These are phyloP conservation scores for Heteromeles arbutifolia DNA, from an alignment of 306 rosid genomes.

Conservation along the genomic window DNA sequence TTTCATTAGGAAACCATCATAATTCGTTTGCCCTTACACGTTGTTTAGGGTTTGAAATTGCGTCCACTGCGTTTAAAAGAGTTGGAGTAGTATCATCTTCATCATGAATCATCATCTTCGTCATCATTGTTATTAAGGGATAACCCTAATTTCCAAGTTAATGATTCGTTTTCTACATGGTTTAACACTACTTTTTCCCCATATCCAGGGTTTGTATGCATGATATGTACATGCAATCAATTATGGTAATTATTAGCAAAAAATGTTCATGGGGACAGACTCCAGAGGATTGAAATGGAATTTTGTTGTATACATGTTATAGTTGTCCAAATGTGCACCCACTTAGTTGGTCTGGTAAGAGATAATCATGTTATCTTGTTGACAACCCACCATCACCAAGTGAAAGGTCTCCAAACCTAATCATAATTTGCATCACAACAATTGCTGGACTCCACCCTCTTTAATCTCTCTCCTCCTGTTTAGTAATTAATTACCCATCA, in stretches of 20 bases:
- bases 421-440: slow-evolving; percentile 6
- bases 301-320: not conserved
- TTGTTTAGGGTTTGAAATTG: not conserved
- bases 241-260: not conserved
- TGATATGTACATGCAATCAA: not conserved
- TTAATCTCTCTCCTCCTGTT: not conserved
- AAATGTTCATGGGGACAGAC: not conserved
- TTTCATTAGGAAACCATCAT: not conserved
- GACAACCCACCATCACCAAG: slow-evolving; percentile 5
- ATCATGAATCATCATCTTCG: no score
- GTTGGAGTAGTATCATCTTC: not conserved
- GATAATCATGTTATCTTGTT: slow-evolving; percentile 13
- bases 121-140: not conserved
- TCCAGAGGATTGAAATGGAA: not conserved
- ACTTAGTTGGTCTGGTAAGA: slow-evolving; percentile 8
- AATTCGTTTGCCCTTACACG: not conserved
- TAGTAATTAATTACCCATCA: not conserved
- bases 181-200: no score
- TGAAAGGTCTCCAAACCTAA: slow-evolving; percentile 17
- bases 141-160: not conserved
- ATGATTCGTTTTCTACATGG: no score
- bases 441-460: not conserved
- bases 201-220: not conserved
- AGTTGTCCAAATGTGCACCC: slow-evolving; percentile 10
- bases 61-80: not conserved